Evolutionary conservation across 768 basidiomycete genomes (phyloP), one percentile per base, ranked within the genome.

Genomic region (Mycena galopus): DNA sequence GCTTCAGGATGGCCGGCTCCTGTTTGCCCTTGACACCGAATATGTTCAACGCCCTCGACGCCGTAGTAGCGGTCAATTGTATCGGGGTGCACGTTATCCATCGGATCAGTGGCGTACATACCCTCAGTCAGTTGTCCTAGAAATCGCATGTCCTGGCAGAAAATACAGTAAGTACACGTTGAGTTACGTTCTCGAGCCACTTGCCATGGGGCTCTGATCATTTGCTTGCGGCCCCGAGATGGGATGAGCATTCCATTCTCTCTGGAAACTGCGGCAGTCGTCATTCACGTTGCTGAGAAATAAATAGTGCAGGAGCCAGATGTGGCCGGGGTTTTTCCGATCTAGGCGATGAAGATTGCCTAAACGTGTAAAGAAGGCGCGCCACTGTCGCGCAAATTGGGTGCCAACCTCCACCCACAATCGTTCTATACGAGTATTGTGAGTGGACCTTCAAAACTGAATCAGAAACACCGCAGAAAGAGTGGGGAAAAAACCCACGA

Each of bases 161-260:
- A n/a, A 16, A 16, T n/a, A n/a, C n/a, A n/a, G n/a, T 65, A 14
- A 27, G 11, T 30, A 33, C 4, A 2, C 5, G 8, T 4, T n/a
- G 29, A 4, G 8, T n/a, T 21, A 53, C n/a, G 25, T 50, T 7
- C 23, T 29, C n/a, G 1, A 11, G n/a, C 35, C n/a, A 47, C 50
- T 30, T 66, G 79, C 78, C 16, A 73, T 64, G 5, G 80, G 80
- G 35, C 72, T 76, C 61, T 67, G 58, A 65, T 82, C 73, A 30
- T 79, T 76, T 2, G 73, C 77, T 30, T 39, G 44, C 2, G 77
- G 50, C 1, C 62, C 80, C 5, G 77, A 80, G 14, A 87, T 75
- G 0, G 82, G 79, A 61, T 87, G 83, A 8, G 76, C 39, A 67
- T 88, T 88, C 86, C 86, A 88, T 5, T 82, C 74, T 2, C 69